These are phyloP conservation scores for Entonaema liquescens DNA, from an alignment of 495 filamentous ascomycete species.

Conservation along the genomic window DNA sequence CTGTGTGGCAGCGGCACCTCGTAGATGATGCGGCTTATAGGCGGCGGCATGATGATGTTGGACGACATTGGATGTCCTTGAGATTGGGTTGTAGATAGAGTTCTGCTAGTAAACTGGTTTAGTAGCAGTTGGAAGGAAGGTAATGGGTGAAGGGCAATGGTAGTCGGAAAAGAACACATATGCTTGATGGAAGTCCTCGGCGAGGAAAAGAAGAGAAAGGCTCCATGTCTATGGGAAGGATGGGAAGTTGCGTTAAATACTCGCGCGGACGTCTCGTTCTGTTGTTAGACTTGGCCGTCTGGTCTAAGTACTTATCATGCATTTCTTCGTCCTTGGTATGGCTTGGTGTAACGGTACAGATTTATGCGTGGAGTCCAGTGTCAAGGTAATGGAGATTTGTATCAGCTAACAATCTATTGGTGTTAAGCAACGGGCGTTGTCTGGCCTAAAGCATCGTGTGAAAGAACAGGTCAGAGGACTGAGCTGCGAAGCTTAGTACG, in stretches of 20 bases:
- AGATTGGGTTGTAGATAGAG: background rate
- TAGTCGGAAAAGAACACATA: background rate
- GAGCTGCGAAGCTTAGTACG: background rate
- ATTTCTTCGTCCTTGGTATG: background rate
- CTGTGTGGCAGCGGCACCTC: slow-evolving; percentile 5
- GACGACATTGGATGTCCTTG: background rate
- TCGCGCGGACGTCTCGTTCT: background rate
- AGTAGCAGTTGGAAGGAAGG: background rate
- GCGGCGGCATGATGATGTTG: slow-evolving; percentile 18
- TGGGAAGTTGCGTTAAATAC: background rate
- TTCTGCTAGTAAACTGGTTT: background rate
- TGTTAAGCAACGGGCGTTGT: background rate
- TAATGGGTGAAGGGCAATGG: background rate
- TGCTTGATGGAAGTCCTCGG: background rate
- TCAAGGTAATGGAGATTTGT: slow-evolving; percentile 1
- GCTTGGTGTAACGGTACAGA: background rate
- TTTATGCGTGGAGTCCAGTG: background rate
- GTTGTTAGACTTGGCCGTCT: background rate
- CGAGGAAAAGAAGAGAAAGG: background rate
- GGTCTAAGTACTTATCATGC: background rate
- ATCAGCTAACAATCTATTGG: background rate
- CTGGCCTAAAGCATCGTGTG: background rate
- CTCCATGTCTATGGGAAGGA: background rate
- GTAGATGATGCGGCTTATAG: slow-evolving; percentile 22
- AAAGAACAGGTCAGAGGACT: background rate